Evolutionary conservation across 495 filamentous ascomycete genomes (phyloP).

Genomic region (Penicillium samsonianum): DNA sequence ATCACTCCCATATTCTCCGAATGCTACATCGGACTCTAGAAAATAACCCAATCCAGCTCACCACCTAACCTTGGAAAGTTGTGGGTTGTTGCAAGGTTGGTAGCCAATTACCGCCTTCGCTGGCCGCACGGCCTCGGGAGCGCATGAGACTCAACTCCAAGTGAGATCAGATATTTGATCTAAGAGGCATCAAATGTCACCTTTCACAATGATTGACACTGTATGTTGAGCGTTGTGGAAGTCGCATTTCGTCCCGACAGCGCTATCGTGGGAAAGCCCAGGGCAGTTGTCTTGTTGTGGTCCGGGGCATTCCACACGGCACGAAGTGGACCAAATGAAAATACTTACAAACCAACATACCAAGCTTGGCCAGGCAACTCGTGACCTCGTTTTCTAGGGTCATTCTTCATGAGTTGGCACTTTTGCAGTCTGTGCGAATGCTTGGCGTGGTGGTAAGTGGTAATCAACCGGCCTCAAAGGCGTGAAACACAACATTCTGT

Average conservation of each 20-base stretch:
- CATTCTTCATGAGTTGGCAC: conserved; percentile 3
- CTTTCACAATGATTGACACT: neutral
- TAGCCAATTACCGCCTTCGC: conserved; percentile 6
- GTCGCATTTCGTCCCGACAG: conserved; percentile 1
- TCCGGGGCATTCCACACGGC: conserved; percentile 6
- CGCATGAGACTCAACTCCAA: neutral
- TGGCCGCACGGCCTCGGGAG: neutral
- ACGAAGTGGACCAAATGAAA: conserved; percentile 2
- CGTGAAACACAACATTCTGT: neutral
- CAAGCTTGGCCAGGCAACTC: conserved; percentile 1
- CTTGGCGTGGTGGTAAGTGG: neutral
- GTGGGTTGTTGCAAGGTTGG: too few relatives aligned
- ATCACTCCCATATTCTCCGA: neutral
- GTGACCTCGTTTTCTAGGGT: neutral
- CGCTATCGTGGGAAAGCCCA: neutral
- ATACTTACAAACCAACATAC: conserved; percentile 2
- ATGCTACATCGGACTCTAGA: neutral
- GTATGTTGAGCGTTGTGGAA: neutral
- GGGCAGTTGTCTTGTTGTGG: neutral
- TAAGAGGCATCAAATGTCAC: neutral
- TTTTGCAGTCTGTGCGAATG: neutral
- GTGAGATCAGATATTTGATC: neutral
- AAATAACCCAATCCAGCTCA: neutral
- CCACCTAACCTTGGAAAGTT: neutral
- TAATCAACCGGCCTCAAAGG: neutral